Conservation (phyloP, 2,329 filamentous ascomycete genomes). For the Cladosporium sp. region DNA sequence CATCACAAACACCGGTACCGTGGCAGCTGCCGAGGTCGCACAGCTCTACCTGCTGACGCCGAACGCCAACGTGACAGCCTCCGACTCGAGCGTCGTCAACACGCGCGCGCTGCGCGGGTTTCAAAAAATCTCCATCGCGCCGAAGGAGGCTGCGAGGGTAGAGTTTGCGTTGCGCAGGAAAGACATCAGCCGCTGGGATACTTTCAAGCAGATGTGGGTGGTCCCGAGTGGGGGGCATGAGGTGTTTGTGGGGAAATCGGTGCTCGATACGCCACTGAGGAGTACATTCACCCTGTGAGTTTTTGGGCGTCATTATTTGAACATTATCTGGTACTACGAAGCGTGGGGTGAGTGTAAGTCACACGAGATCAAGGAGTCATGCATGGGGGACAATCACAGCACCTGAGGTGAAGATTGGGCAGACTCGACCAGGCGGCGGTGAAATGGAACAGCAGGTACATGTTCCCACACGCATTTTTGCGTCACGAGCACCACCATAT, state of each 20-base stretch:
- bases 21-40: constrained; percentile 50
- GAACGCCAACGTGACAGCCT: constrained; percentile 45
- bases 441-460: too few relatives aligned
- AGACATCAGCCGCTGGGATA: constrained; percentile 50
- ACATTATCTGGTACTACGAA: neutral
- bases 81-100: constrained; percentile 49
- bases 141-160: constrained; percentile 30
- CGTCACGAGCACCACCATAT: too few relatives aligned
- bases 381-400: neutral
- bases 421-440: neutral
- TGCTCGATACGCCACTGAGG: constrained; percentile 30
- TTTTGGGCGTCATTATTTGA: neutral
- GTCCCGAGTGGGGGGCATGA: constrained; percentile 41
- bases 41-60: constrained; percentile 41
- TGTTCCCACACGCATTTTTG: too few relatives aligned
- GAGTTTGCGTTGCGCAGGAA: constrained; percentile 37
- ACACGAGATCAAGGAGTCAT: neutral
- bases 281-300: constrained; percentile 19
- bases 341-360: too few relatives aligned
- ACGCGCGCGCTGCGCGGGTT: constrained; percentile 32
- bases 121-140: constrained; percentile 27
- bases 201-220: constrained; percentile 47
- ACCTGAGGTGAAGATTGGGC: neutral
- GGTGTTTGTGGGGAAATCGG: constrained; percentile 44
- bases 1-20: constrained; percentile 48